Conservation (phyloP, 2,329 filamentous ascomycete species). For the Shiraia bambusicola region DNA sequence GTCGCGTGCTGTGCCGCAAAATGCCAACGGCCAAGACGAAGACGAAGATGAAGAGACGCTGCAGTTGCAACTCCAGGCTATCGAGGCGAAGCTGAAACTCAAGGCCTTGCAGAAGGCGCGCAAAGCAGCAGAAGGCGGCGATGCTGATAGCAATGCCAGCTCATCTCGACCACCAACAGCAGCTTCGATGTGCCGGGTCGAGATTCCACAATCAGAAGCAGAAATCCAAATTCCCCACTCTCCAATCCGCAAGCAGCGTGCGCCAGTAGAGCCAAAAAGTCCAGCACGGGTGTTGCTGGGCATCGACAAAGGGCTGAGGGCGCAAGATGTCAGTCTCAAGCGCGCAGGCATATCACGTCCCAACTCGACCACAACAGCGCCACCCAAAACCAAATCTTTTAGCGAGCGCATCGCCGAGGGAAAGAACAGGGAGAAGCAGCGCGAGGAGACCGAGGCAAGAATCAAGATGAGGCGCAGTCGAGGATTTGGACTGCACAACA, state of each 20-base stretch:
- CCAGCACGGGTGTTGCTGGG: slow-evolving; percentile 79
- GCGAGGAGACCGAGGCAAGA: slow-evolving; percentile 48
- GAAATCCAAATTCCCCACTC: slow-evolving; percentile 76
- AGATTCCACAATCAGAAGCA: slow-evolving; percentile 25
- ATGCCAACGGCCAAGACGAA: slow-evolving; percentile 64
- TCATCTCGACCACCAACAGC: slow-evolving; percentile 34
- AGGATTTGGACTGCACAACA: slow-evolving; percentile 42
- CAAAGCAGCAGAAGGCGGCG: slow-evolving; percentile 36
- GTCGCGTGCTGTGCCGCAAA: slow-evolving; percentile 16
- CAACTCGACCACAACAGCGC: slow-evolving; percentile 46
- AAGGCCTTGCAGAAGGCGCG: slow-evolving; percentile 74
- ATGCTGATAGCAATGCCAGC: slow-evolving; percentile 22
- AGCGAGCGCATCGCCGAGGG: slow-evolving; percentile 81
- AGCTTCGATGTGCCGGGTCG: slow-evolving; percentile 20
- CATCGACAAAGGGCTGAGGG: slow-evolving; percentile 84
- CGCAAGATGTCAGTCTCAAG: slow-evolving; percentile 80
- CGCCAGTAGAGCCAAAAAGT: slow-evolving; percentile 62
- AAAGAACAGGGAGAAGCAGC: slow-evolving; percentile 47
- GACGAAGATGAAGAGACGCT: slow-evolving; percentile 88
- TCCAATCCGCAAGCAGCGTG: slow-evolving; percentile 55
- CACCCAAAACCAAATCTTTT: slow-evolving; percentile 61
- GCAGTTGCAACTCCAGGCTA: slow-evolving; percentile 80
- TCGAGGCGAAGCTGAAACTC: slow-evolving; percentile 82
- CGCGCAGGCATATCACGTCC: slow-evolving; percentile 45
- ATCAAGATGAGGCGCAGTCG: slow-evolving; percentile 47